A percentile compares a stretch with the other conserved stretches of the same genome.
Evolutionary conservation across 2,329 filamentous ascomycete species (phyloP).

Genomic region (Bipolaris sorokiniana): DNA sequence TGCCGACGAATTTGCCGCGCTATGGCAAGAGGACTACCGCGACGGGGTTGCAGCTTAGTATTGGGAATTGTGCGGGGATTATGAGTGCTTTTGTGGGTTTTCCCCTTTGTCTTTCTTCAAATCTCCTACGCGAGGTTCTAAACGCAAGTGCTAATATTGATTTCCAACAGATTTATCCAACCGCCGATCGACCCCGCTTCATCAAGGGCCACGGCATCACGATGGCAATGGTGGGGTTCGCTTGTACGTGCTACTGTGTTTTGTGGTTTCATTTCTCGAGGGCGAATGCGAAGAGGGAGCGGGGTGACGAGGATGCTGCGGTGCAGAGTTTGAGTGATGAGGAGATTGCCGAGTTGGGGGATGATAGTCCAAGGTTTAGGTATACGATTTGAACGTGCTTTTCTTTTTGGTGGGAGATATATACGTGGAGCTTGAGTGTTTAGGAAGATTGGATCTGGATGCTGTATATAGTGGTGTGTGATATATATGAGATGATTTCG

Average conservation of each 20-base stretch:
- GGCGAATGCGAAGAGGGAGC: slow-evolving; percentile 48
- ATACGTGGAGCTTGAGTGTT: too few species aligned
- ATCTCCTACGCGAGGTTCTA: too few species aligned
- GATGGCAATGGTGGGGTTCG: slow-evolving; percentile 57
- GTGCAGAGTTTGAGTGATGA: slow-evolving; percentile 52
- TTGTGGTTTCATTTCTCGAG: slow-evolving; percentile 49
- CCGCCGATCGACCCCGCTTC: slow-evolving; percentile 54
- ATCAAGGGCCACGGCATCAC: slow-evolving; percentile 60
- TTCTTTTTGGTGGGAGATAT: too few species aligned
- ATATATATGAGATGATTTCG: too few species aligned
- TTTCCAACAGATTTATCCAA: slow-evolving; percentile 53
- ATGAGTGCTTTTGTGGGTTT: slow-evolving; percentile 71
- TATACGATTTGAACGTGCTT: slow-evolving; percentile 46
- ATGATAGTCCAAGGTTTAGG: slow-evolving; percentile 54
- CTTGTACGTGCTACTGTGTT: slow-evolving; percentile 44
- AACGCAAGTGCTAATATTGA: too few species aligned
- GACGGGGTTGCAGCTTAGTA: slow-evolving; percentile 72
- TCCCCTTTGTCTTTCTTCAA: background rate
- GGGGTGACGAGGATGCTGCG: slow-evolving; percentile 51
- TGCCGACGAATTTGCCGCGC: slow-evolving; percentile 72
- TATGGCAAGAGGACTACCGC: slow-evolving; percentile 79
- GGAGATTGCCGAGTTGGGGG: slow-evolving; percentile 54
- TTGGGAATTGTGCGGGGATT: slow-evolving; percentile 74
- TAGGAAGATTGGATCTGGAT: too few species aligned
- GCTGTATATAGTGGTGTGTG: too few species aligned